phyloP scores from a whole-genome alignment of 2,329 filamentous ascomycete genomes.

The Cladosporium sp. region DNA sequence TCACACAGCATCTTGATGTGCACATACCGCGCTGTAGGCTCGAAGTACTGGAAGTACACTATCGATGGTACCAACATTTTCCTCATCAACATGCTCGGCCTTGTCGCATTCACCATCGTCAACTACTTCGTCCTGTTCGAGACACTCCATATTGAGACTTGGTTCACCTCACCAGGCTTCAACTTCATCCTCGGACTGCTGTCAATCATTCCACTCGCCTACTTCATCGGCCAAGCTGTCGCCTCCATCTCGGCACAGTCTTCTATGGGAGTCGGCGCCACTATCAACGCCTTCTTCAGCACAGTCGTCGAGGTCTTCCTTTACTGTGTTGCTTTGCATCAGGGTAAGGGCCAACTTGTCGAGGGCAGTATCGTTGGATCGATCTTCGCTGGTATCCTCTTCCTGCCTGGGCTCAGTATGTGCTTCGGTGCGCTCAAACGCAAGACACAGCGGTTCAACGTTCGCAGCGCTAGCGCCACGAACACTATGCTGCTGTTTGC shows the following conservation, averaged over 20 bases:
- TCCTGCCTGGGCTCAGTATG: constrained; percentile 94
- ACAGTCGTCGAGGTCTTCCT: constrained; percentile 97
- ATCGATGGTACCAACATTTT: constrained; percentile 98
- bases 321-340: constrained; percentile 88
- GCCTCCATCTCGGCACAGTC: constrained; percentile 98
- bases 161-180: constrained; percentile 80
- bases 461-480: constrained; percentile 91
- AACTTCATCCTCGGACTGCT: constrained; percentile 81
- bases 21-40: constrained; percentile 92
- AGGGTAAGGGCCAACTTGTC: constrained; percentile 90
- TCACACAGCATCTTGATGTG: constrained; percentile 77
- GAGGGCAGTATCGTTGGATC: constrained; percentile 97
- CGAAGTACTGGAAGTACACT: constrained; percentile 99
- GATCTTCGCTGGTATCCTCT: constrained; percentile 94
- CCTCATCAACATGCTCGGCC: constrained; percentile 90
- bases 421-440: constrained; percentile 97
- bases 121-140: constrained; percentile 82
- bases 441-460: constrained; percentile 98
- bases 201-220: constrained; percentile 94
- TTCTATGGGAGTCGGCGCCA: constrained; percentile 95
- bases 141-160: constrained; percentile 67
- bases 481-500: constrained; percentile 98
- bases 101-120: constrained; percentile 92
- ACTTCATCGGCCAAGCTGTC: constrained; percentile 98
- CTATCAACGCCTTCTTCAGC: constrained; percentile 97